phyloP scores from a whole-genome alignment of 257 asterid species.

The Lavandula angustifolia region DNA sequence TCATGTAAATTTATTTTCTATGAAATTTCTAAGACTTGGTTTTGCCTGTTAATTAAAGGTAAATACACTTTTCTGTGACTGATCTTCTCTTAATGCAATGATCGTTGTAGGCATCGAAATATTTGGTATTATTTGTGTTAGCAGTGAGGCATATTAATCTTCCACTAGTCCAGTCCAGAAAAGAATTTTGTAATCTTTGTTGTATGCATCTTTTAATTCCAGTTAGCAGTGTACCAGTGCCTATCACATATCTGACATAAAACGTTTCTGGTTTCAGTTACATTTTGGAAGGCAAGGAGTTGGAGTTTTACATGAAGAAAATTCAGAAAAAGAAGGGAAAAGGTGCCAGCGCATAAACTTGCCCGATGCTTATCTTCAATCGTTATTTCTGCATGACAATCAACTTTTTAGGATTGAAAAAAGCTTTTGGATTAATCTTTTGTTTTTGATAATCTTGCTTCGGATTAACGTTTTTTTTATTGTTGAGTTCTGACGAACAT shows the following conservation, averaged over 20 bases:
- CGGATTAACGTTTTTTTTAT: too few relatives aligned
- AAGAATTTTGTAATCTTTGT: background rate
- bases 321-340: slow-evolving; percentile 60
- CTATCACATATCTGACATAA: background rate
- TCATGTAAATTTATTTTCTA: background rate
- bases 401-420: background rate
- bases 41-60: background rate
- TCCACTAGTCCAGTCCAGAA: background rate
- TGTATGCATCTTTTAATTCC: background rate
- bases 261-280: slow-evolving; percentile 34
- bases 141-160: background rate
- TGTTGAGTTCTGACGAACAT: too few relatives aligned
- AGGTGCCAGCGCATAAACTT: slow-evolving; percentile 54
- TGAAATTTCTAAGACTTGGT: background rate
- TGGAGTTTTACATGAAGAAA: slow-evolving; percentile 63
- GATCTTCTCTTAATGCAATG: background rate
- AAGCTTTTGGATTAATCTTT: background rate
- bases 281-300: slow-evolving; percentile 62
- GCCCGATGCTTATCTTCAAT: slow-evolving; percentile 13
- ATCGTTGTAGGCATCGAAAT: background rate
- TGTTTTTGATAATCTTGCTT: too few relatives aligned
- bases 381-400: slow-evolving; percentile 5
- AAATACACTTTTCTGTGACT: background rate
- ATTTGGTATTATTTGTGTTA: background rate
- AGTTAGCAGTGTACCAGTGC: too few relatives aligned